These are phyloP conservation scores for Eimeria necatrix DNA, from an alignment of 169 alveolate species.

Conservation along the genomic window DNA sequence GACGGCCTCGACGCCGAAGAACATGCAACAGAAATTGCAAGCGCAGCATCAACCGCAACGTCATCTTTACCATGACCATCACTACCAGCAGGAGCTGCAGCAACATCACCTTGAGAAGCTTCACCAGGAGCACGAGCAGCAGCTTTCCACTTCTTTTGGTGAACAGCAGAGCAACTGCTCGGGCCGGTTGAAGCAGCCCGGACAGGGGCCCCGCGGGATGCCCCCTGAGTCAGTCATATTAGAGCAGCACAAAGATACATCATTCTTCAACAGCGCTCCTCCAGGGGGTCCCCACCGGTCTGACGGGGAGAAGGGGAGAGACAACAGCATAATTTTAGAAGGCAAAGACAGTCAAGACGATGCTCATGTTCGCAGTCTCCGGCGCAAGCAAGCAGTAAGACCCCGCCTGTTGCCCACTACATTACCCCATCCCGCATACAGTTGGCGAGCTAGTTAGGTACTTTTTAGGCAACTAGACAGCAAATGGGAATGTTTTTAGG, in stretches of 20 bases:
- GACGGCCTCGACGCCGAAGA: too few relatives aligned
- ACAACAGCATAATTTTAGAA: neutral
- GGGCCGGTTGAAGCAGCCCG: too few relatives aligned
- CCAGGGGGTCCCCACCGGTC: neutral
- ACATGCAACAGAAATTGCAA: neutral
- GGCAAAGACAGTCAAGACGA: neutral
- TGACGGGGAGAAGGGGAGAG: neutral
- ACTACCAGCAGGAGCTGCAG: neutral
- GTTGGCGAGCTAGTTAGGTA: neutral
- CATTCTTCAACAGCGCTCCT: slow-evolving; percentile 47
- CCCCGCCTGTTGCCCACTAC: neutral
- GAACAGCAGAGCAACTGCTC: too few relatives aligned
- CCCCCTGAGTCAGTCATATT: too few relatives aligned
- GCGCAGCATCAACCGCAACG: neutral
- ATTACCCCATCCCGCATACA: neutral
- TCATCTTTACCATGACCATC: neutral
- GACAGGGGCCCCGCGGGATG: too few relatives aligned
- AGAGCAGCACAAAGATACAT: neutral
- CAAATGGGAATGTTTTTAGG: neutral
- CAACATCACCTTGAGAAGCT: slow-evolving; percentile 1
- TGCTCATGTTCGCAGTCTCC: neutral
- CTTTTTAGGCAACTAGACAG: neutral
- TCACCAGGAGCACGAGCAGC: slow-evolving; percentile 2
- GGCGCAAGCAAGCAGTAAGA: slow-evolving; percentile 7
- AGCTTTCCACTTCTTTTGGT: too few relatives aligned